Percentiles rank a stretch among this genome's conserved stretches.
phyloP scores from a whole-genome alignment of 768 basidiomycete species.

The Candolleomyces eurysporus region DNA sequence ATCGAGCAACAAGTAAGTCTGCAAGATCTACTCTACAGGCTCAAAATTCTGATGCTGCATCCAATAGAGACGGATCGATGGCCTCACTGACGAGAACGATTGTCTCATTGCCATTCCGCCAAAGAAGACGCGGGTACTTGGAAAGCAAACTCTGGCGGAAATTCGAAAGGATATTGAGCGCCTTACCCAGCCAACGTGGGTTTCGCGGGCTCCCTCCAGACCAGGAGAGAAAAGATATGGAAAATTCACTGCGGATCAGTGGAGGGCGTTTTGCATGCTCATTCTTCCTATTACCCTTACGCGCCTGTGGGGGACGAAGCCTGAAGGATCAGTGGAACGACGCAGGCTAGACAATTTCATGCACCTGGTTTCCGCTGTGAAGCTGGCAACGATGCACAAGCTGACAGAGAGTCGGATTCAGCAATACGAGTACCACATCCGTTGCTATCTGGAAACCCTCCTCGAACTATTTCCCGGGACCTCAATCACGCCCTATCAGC shows the following conservation, averaged over 20 bases:
- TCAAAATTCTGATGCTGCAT: too few relatives aligned
- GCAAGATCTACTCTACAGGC: too few relatives aligned
- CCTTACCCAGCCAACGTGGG: conserved; percentile 17
- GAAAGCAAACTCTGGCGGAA: conserved; percentile 1
- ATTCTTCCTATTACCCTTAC: conserved; percentile 34
- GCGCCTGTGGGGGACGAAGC: conserved; percentile 29
- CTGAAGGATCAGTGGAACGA: conserved; percentile 7
- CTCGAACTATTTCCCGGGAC: conserved; percentile 27
- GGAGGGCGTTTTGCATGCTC: conserved; percentile 22
- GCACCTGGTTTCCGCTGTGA: conserved; percentile 33
- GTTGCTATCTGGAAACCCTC: conserved; percentile 28
- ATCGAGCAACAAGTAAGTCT: too few relatives aligned
- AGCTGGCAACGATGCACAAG: conserved; percentile 23
- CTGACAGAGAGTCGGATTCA: conserved; percentile 16
- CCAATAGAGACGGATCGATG: too few relatives aligned
- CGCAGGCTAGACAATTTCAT: conserved; percentile 29
- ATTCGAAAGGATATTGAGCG: conserved; percentile 16
- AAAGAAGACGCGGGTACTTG: not conserved
- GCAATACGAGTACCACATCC: conserved; percentile 27
- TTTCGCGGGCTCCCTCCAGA: conserved; percentile 12
- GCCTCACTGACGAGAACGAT: too few relatives aligned
- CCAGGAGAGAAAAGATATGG: conserved; percentile 15
- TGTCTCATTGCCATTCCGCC: too few relatives aligned
- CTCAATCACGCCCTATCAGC: conserved; percentile 34
- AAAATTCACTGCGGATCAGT: conserved; percentile 34